A percentile compares a stretch with the other conserved stretches of the same genome.
These are phyloP conservation scores for Claviceps arundinis DNA, from an alignment of 2,329 filamentous ascomycete genomes.

Conservation along the genomic window DNA sequence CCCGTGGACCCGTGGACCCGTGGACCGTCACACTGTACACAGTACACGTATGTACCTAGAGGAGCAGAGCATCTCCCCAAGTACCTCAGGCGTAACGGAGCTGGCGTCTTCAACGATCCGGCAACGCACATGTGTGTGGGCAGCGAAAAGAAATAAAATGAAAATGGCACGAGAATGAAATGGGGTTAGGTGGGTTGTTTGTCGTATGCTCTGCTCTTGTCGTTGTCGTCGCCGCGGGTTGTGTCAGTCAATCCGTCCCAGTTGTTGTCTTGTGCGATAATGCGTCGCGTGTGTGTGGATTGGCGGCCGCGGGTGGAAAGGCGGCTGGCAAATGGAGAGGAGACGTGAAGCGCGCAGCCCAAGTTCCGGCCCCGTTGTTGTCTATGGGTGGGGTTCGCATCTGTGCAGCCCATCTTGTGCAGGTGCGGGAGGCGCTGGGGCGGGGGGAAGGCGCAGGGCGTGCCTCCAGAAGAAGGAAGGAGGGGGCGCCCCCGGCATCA, in stretches of 20 bases:
- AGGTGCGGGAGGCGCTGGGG: constrained; percentile 1
- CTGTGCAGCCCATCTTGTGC: background rate
- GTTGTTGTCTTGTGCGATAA: background rate
- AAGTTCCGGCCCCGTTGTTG: background rate
- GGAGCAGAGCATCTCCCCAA: too few species aligned
- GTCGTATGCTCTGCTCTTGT: background rate
- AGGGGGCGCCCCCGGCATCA: background rate
- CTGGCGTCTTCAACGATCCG: background rate
- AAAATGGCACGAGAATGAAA: background rate
- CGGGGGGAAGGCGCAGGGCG: background rate
- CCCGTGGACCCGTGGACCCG: background rate
- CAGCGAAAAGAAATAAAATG: too few species aligned
- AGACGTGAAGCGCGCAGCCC: background rate
- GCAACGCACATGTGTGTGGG: background rate
- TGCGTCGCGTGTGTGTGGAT: background rate
- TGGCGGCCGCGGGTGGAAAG: background rate
- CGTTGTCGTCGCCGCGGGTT: background rate
- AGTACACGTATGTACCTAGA: background rate
- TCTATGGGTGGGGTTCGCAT: background rate
- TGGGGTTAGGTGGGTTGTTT: background rate
- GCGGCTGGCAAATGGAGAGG: constrained; percentile 2
- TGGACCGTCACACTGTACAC: background rate
- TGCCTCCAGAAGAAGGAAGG: background rate
- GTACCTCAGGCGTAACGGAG: too few species aligned
- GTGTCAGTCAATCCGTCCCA: background rate